These are phyloP conservation scores for Yamadazyma triangularis DNA, from an alignment of 1,139 yeast species.

Conservation along the genomic window DNA sequence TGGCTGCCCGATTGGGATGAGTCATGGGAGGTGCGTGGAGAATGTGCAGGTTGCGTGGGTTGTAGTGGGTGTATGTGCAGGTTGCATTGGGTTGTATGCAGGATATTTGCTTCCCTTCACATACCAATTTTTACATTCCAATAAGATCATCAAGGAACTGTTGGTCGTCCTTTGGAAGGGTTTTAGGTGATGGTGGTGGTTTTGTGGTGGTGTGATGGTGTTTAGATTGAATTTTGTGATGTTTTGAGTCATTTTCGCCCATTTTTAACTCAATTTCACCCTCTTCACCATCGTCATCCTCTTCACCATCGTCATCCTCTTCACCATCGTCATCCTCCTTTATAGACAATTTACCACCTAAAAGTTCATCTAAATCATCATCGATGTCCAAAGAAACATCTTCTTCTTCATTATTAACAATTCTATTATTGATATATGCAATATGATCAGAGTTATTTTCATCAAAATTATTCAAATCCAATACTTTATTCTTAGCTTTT, in stretches of 20 bases:
- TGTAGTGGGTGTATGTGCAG: slow-evolving; percentile 1
- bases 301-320: too few relatives aligned
- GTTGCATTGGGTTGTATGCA: slow-evolving; percentile 1
- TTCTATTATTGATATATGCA: slow-evolving; percentile 21
- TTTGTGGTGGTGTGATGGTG: too few relatives aligned
- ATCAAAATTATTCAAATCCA: slow-evolving; percentile 37
- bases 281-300: slow-evolving; percentile 4
- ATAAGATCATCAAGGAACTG: too few relatives aligned
- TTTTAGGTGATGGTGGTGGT: too few relatives aligned
- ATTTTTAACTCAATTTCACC: background rate
- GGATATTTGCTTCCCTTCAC: too few relatives aligned
- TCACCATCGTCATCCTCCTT: too few relatives aligned
- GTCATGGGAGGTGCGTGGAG: background rate
- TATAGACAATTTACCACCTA: too few relatives aligned
- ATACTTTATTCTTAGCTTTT: slow-evolving; percentile 16
- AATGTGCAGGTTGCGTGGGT: background rate
- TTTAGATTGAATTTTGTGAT: too few relatives aligned
- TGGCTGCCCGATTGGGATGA: background rate
- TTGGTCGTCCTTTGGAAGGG: too few relatives aligned
- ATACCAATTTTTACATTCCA: too few relatives aligned
- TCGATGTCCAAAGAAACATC: slow-evolving; percentile 3
- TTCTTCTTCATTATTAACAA: slow-evolving; percentile 10
- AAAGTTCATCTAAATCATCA: slow-evolving; percentile 15
- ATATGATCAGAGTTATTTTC: slow-evolving; percentile 20
- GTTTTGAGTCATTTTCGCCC: background rate